Conservation (phyloP, 805 yeast genomes). For the Pichia kluyveri region DNA sequence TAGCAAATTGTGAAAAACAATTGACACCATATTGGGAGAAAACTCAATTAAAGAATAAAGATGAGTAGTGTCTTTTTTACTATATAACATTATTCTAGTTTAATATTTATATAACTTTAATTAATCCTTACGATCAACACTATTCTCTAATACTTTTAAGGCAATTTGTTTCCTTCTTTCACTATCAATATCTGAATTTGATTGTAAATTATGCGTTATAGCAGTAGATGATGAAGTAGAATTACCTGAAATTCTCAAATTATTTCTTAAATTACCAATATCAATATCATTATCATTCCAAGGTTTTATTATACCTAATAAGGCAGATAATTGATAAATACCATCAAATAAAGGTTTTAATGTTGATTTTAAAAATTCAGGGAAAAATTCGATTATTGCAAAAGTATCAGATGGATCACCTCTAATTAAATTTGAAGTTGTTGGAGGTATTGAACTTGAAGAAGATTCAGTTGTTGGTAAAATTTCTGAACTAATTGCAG, state of each 20-base stretch:
- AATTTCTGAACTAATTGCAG: slow-evolving; percentile 16
- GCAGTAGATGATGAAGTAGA: no score
- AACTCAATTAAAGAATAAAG: not conserved
- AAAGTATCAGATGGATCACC: slow-evolving; percentile 93
- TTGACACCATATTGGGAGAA: not conserved
- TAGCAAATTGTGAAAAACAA: slow-evolving; percentile 39
- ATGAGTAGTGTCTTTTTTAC: no score
- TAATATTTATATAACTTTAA: no score
- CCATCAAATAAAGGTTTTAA: slow-evolving; percentile 43
- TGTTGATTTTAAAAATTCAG: slow-evolving; percentile 44
- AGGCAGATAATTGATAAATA: slow-evolving; percentile 30
- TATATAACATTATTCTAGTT: no score
- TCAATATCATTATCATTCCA: slow-evolving; percentile 65
- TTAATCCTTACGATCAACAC: slow-evolving; percentile 8
- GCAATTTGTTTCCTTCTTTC: slow-evolving; percentile 76
- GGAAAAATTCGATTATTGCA: slow-evolving; percentile 77
- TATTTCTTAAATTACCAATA: slow-evolving; percentile 64
- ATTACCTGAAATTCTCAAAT: slow-evolving; percentile 39
- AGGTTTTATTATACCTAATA: slow-evolving; percentile 44
- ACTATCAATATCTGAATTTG: slow-evolving; percentile 37
- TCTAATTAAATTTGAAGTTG: slow-evolving; percentile 27
- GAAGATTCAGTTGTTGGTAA: slow-evolving; percentile 29
- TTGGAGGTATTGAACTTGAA: slow-evolving; percentile 18
- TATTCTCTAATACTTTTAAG: slow-evolving; percentile 60
- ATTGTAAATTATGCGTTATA: not conserved